These are phyloP conservation scores for Ogataea corticis DNA, from an alignment of 805 yeast genomes.

Conservation along the genomic window DNA sequence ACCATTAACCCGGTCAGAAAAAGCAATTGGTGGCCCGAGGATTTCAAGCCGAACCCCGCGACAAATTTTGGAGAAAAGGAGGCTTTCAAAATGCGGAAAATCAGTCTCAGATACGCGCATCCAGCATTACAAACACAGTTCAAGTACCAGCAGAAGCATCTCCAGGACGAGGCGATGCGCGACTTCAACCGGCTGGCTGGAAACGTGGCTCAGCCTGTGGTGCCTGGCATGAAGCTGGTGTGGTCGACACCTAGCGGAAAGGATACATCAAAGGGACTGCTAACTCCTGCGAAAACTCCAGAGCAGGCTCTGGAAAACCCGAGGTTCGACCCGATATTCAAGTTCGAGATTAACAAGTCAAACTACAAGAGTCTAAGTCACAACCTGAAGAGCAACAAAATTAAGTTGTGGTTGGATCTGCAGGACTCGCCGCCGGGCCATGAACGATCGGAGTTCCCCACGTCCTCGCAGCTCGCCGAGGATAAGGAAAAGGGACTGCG, in stretches of 20 bases:
- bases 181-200: conserved; percentile 29
- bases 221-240: conserved; percentile 16
- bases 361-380: conserved; percentile 21
- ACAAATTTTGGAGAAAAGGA: conserved; percentile 20
- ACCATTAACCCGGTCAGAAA: conserved; percentile 28
- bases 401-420: conserved; percentile 31
- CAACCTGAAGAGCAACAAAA: conserved; percentile 24
- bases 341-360: conserved; percentile 27
- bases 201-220: conserved; percentile 4
- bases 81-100: conserved; percentile 25
- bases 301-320: conserved; percentile 25
- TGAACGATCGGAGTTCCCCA: conserved; percentile 59
- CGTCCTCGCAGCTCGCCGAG: conserved; percentile 47
- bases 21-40: conserved; percentile 38
- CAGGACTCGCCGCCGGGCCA: conserved; percentile 55
- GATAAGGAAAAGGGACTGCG: conserved; percentile 34
- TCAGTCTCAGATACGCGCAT: conserved; percentile 21
- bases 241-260: conserved; percentile 13
- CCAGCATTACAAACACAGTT: conserved; percentile 26
- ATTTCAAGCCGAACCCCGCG: conserved; percentile 35
- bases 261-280: conserved; percentile 1
- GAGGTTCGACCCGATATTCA: conserved; percentile 27
- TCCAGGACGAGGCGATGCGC: conserved; percentile 21
- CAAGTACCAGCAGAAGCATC: conserved; percentile 22
- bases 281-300: conserved; percentile 29